These are phyloP conservation scores for Mangifera indica DNA, from an alignment of 345 rosid genomes.

Conservation along the genomic window DNA sequence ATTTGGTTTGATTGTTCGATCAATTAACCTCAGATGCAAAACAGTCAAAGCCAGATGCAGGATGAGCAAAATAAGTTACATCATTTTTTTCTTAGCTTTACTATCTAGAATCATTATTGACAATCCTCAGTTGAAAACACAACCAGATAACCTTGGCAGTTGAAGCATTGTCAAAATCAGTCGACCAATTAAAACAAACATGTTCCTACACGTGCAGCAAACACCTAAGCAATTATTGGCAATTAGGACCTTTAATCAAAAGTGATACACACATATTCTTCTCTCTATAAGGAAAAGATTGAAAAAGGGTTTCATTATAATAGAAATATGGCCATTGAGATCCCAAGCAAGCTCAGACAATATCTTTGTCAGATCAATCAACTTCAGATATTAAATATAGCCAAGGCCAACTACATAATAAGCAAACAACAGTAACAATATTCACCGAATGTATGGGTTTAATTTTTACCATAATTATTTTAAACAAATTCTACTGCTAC, in stretches of 20 bases:
- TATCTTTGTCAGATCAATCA: not conserved
- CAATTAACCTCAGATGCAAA: not conserved
- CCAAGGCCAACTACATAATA: not conserved
- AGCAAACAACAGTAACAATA: not conserved
- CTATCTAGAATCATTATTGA: not conserved
- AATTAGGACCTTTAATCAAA: not conserved
- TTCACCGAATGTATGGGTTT: not conserved
- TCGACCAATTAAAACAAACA: not conserved
- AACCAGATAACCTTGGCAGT: not conserved
- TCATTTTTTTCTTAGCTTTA: not conserved
- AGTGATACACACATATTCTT: not conserved
- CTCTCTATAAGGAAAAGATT: not conserved
- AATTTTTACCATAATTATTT: too few relatives aligned
- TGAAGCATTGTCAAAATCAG: not conserved
- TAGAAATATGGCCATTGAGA: not conserved
- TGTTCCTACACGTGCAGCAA: not conserved
- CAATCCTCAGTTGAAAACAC: too few relatives aligned
- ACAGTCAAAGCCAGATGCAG: not conserved
- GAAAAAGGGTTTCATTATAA: not conserved
- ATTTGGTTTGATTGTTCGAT: not conserved
- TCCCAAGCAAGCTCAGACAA: not conserved
- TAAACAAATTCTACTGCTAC: not conserved
- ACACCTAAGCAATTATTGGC: not conserved
- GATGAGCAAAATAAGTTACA: not conserved
- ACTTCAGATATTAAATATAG: not conserved